A percentile compares a stretch with the other conserved stretches of the same genome.
phyloP scores from a whole-genome alignment of 495 filamentous ascomycete genomes.

The Penicillium bialowiezense region DNA sequence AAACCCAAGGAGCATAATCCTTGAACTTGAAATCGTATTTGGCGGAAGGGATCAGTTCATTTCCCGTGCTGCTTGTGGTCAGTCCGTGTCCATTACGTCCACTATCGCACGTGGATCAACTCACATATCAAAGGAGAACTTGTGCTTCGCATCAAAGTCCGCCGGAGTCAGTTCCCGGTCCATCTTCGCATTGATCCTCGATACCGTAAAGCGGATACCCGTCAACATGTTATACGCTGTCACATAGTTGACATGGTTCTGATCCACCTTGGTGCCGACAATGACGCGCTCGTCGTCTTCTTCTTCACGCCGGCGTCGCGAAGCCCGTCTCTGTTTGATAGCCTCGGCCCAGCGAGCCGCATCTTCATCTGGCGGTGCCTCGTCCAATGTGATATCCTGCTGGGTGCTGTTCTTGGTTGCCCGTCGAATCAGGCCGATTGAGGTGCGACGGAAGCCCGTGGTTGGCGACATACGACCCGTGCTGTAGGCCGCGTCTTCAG shows the following conservation, averaged over 20 bases:
- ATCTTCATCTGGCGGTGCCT: conserved; percentile 83
- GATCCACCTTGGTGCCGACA: conserved; percentile 97
- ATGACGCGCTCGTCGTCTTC: conserved; percentile 92
- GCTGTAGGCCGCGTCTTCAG: conserved; percentile 62
- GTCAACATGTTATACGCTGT: conserved; percentile 99
- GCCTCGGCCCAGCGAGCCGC: conserved; percentile 89
- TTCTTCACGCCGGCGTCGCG: conserved; percentile 74
- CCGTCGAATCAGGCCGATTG: conserved; percentile 73
- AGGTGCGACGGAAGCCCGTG: conserved; percentile 65
- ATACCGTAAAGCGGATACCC: conserved; percentile 95
- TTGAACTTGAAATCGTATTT: conserved; percentile 99
- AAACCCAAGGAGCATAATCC: conserved; percentile 99
- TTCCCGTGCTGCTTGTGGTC: conserved; percentile 66
- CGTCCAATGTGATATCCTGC: conserved; percentile 78
- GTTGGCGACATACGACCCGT: conserved; percentile 88
- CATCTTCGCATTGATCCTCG: conserved; percentile 94
- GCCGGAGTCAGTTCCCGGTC: conserved; percentile 82
- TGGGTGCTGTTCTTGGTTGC: conserved; percentile 74
- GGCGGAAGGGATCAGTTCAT: conserved; percentile 94
- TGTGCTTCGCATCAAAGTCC: conserved; percentile 89
- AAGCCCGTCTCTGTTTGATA: conserved; percentile 84
- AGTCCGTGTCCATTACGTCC: conserved; percentile 15
- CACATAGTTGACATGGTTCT: conserved; percentile 96
- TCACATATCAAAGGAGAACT: conserved; percentile 98
- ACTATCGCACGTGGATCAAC: conserved; percentile 12